Base-by-base conservation (phyloP, 2,329 filamentous ascomycete genomes). In the Rutstroemia sydowiana region DNA sequence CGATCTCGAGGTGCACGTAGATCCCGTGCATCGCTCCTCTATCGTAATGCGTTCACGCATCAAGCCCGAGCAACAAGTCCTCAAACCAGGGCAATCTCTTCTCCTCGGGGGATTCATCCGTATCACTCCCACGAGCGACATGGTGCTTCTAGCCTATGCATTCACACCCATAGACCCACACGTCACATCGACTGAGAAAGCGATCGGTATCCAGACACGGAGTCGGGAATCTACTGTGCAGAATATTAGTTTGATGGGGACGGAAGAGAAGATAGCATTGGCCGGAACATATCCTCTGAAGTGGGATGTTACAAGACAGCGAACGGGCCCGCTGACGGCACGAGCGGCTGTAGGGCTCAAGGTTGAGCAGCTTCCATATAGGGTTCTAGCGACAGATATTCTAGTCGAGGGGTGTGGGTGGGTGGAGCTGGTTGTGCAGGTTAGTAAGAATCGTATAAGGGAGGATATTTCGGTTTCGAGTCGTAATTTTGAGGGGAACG, bases 351-450 rank as follows among this genome's bases (percentile, higher is more conserved):
- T 77, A 41, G 82, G 77, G 36, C 72, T 84, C 42, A 81, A 79
- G 51, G 76, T 85, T 0, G 82, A 88, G 2, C 72, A 75, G 14
- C 72, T 97, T 4, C 88, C 90, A 0, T 98, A 91, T 68, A 78
- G 80, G 13, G 82, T 97, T 2, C 76, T 93, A 55, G 82, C 85
- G 8, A 78, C 85, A 0, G 95, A 98, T 65, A 82, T 98, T 21
- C 72, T 98, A 13, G 82, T 98, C 45, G 92, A 97, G 67, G 90
- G 93, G 2, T 85, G 90, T 23, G 93, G 93, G 7, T 98, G 95
- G 87, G 78, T 98, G 2, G 93, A 98, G 69, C 69, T 98, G 37
- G 84, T 83, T 0, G 84, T 84, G 3, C 92, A 98, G 69, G 81
- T 95, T 9, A 81, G 92, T 46, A 79, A 75, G 14, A 77, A 69